Base-by-base conservation (phyloP, 31 red algal species). In the Asparagopsis taxiformis region DNA sequence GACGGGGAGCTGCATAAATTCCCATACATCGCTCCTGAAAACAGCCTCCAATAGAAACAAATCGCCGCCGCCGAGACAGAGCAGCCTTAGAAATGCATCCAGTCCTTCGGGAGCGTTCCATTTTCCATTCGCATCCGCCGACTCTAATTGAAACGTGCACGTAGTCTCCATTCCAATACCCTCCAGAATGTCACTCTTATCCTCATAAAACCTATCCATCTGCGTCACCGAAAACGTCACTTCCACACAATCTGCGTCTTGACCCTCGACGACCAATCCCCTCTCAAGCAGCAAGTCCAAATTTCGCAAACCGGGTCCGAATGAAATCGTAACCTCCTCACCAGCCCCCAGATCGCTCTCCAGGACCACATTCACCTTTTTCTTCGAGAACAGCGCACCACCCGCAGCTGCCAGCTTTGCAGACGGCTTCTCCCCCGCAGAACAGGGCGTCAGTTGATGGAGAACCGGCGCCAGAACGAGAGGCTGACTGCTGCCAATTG, bases 21-120 rank as follows among this genome's bases (percentile, higher is more conserved):
- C 77, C 88, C 88, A 97, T 30, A 92, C 82, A 13, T 92, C 88
- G 21, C 56, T 36, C 29, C 93, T 81, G 65, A 97, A 97, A 9
- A 97, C 81, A 15, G 81, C 50, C 57, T 97, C 93, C 5, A 97
- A 50, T 6, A 97, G 62, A 58, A 92, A 97, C 21, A 56, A 57
- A 57, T 97, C 93, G 6, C 37, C 50, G 19, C 73, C 88, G 31
- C 57, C 51, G 1, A 97, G 63, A 62, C 90, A 93, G n/a, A 92
- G 31, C 68, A 97, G 56, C 24, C 93, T 81, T 16, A 97, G 52
- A 59, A 88, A 97, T 25, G 75, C 82, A 23, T 88, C 70, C 69
- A 97, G 49, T 31, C 69, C 64, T 46, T 78, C 62, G 23, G 70
- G 79, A 17, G 79, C 53, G 25, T 54, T 15, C 65, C 79, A 81